Percentiles rank a stretch among this genome's conserved stretches.
Evolutionary conservation across 768 basidiomycete species (phyloP).

Genomic region (Suillus tomentosus): DNA sequence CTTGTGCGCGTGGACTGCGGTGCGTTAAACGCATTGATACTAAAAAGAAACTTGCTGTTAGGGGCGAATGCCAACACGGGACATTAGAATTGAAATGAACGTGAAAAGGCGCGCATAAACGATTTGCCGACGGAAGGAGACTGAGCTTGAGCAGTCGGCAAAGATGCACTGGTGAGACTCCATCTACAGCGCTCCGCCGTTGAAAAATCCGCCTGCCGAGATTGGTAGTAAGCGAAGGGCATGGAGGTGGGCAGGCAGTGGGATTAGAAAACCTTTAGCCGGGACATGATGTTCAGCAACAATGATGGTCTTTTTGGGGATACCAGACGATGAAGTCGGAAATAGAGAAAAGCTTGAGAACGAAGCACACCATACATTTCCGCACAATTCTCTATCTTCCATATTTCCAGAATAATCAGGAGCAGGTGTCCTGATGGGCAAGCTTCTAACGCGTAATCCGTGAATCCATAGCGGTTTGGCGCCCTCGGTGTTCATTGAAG

Average conservation of each 20-base stretch:
- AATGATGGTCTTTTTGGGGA: constrained; percentile 1
- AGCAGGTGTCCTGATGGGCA: not conserved
- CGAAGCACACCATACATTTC: not conserved
- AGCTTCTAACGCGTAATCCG: not conserved
- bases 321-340: not conserved
- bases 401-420: not conserved
- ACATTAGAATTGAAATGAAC: not conserved
- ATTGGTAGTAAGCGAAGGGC: not conserved
- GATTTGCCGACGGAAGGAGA: not conserved
- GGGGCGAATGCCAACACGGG: not conserved
- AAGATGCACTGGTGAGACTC: not conserved
- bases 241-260: not conserved
- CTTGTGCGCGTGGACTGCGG: constrained; percentile 5
- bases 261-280: not conserved
- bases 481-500: not conserved
- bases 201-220: not conserved
- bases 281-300: not conserved
- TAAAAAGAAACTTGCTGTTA: not conserved
- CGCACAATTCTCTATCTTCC: not conserved
- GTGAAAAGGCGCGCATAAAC: not conserved
- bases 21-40: constrained; percentile 2
- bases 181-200: not conserved
- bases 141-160: not conserved
- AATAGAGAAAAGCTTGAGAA: not conserved
- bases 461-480: not conserved